Conservation (phyloP, 73 alveolate species). For the Paraurostyla sp. region DNA sequence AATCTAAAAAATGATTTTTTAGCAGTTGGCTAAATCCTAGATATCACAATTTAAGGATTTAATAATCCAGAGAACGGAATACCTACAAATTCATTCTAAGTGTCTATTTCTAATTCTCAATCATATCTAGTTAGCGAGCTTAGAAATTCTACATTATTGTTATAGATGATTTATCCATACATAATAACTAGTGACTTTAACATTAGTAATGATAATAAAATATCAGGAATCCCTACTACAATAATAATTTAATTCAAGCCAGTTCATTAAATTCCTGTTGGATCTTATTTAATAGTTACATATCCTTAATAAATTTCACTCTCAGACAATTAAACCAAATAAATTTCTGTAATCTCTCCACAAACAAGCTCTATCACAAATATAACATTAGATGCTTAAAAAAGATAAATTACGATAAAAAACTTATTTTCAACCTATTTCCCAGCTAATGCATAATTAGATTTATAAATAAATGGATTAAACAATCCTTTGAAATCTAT, state of each 20-base stretch:
- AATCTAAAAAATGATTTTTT: not conserved
- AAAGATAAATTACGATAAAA: not conserved
- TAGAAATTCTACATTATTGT: not conserved
- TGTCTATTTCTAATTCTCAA: not conserved
- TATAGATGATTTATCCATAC: not conserved
- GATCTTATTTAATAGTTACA: not conserved
- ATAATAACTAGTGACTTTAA: not conserved
- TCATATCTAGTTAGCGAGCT: not conserved
- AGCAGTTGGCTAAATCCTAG: not conserved
- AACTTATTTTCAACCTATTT: not conserved
- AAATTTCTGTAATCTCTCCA: not conserved
- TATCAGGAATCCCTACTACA: not conserved
- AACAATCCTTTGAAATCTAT: not conserved
- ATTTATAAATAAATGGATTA: not conserved
- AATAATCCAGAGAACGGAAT: slow-evolving; percentile 3
- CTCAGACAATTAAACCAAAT: not conserved
- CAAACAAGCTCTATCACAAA: not conserved
- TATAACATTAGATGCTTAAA: not conserved
- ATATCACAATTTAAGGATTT: not conserved
- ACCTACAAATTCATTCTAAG: not conserved
- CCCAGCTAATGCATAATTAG: not conserved
- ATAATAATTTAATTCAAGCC: not conserved
- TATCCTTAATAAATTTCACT: not conserved
- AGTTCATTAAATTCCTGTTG: not conserved
- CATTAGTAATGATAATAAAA: not conserved